phyloP scores from a whole-genome alignment of 371 early-diverging fungal species.

The Rhizopus arrhizus region DNA sequence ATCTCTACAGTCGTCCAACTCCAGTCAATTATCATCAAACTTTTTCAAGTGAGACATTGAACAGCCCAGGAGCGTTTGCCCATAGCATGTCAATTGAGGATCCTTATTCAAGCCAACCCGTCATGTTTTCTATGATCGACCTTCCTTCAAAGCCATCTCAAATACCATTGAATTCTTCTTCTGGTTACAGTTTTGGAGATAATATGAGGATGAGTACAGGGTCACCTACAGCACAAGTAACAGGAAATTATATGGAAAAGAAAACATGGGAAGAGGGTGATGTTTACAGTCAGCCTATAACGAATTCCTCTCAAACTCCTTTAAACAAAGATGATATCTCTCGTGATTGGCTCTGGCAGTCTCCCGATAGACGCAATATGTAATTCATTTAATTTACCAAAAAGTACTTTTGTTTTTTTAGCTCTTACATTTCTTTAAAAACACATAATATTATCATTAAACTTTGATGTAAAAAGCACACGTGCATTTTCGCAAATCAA shows the following conservation, averaged over 20 bases:
- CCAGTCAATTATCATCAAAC: slow-evolving; percentile 36
- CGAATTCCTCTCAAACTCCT: background rate
- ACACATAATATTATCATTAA: too few relatives aligned
- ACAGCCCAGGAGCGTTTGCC: background rate
- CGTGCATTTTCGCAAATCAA: too few relatives aligned
- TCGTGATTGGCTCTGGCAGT: slow-evolving; percentile 33
- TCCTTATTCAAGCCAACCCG: slow-evolving; percentile 40
- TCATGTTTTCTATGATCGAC: slow-evolving; percentile 42
- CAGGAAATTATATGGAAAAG: slow-evolving; percentile 21
- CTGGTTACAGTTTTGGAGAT: background rate
- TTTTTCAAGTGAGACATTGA: slow-evolving; percentile 22
- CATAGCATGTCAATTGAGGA: slow-evolving; percentile 40
- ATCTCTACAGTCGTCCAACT: background rate
- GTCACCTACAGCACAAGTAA: background rate
- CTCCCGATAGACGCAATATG: slow-evolving; percentile 30
- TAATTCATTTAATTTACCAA: background rate
- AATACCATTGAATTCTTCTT: too few relatives aligned
- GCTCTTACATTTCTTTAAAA: too few relatives aligned
- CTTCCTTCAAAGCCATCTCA: background rate
- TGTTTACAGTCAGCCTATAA: background rate
- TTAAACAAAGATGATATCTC: background rate
- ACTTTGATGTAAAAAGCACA: too few relatives aligned
- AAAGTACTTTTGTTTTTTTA: too few relatives aligned
- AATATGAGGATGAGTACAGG: too few relatives aligned
- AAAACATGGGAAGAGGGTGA: slow-evolving; percentile 1